Percentiles rank a stretch among this genome's conserved stretches.
phyloP scores from a whole-genome alignment of 2,329 filamentous ascomycete species.

The Geoglossum cookeanum region DNA sequence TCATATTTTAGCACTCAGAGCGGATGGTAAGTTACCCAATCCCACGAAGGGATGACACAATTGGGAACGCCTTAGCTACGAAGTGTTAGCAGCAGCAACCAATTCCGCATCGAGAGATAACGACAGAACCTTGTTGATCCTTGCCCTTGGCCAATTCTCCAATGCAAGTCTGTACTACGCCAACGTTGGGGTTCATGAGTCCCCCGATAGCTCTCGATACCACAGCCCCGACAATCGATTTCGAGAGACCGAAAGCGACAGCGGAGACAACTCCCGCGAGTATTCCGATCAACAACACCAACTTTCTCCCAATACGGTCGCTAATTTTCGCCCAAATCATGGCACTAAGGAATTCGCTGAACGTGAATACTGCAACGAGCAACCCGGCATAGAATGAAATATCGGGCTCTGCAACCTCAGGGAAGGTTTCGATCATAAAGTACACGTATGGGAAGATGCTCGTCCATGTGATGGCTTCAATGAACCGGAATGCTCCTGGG shows the following conservation, averaged over 20 bases:
- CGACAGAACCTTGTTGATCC: slow-evolving; percentile 55
- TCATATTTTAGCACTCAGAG: background rate
- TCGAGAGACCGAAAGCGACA: slow-evolving; percentile 62
- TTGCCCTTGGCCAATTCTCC: slow-evolving; percentile 68
- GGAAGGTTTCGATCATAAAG: slow-evolving; percentile 59
- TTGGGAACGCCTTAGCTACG: slow-evolving; percentile 60
- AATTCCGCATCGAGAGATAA: no score
- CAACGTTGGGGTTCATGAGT: slow-evolving; percentile 77
- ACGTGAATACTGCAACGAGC: slow-evolving; percentile 69
- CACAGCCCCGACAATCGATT: slow-evolving; percentile 70
- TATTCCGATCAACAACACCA: slow-evolving; percentile 64
- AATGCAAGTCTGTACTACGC: slow-evolving; percentile 83
- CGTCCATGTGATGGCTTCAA: slow-evolving; percentile 81
- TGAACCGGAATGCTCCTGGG: slow-evolving; percentile 73
- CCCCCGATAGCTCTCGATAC: slow-evolving; percentile 59
- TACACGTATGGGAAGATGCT: slow-evolving; percentile 88
- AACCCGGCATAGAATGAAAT: slow-evolving; percentile 77
- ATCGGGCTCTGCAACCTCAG: slow-evolving; percentile 52
- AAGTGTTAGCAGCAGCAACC: background rate
- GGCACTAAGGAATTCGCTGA: slow-evolving; percentile 65
- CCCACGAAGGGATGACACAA: slow-evolving; percentile 91
- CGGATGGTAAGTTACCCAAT: slow-evolving; percentile 34
- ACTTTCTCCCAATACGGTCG: slow-evolving; percentile 68
- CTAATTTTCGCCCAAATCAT: slow-evolving; percentile 78
- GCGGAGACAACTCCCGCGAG: slow-evolving; percentile 67